A percentile compares a stretch with the other conserved stretches of the same genome.
Evolutionary conservation across 441 rosid species (phyloP).

Genomic region (Eugenia klotzschiana): DNA sequence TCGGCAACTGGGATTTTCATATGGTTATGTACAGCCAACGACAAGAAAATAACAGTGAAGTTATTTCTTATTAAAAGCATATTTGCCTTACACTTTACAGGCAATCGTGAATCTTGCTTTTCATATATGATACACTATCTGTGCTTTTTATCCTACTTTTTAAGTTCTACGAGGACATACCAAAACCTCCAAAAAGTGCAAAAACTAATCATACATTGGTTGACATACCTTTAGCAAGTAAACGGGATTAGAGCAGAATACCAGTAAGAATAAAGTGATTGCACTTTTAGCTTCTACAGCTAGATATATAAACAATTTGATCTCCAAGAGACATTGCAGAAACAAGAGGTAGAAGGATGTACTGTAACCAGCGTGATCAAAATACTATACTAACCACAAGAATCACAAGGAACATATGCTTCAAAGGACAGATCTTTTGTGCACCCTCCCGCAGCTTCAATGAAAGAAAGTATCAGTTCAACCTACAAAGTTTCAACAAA

Average conservation of each 20-base stretch:
- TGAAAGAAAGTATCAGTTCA: constrained; percentile 60
- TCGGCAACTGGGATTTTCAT: background rate
- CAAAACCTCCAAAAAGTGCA: background rate
- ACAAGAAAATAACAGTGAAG: background rate
- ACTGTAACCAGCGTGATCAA: background rate
- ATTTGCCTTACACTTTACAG: background rate
- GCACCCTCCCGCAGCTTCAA: constrained; percentile 83
- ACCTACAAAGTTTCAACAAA: constrained; percentile 22
- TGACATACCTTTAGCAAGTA: background rate
- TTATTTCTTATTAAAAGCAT: background rate
- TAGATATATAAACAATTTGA: background rate
- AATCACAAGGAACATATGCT: constrained; percentile 69
- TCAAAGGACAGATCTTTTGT: constrained; percentile 56
- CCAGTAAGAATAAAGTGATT: background rate
- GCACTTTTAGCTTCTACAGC: background rate
- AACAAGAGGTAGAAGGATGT: background rate
- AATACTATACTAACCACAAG: constrained; percentile 45
- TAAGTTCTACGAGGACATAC: background rate
- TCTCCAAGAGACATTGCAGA: background rate
- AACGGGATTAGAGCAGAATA: background rate
- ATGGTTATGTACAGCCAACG: background rate
- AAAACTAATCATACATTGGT: background rate
- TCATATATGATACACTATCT: background rate
- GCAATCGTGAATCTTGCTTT: background rate
- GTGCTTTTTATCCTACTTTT: background rate